Conservation (phyloP, 129 eudicot genomes). For the Arctium lappa region DNA sequence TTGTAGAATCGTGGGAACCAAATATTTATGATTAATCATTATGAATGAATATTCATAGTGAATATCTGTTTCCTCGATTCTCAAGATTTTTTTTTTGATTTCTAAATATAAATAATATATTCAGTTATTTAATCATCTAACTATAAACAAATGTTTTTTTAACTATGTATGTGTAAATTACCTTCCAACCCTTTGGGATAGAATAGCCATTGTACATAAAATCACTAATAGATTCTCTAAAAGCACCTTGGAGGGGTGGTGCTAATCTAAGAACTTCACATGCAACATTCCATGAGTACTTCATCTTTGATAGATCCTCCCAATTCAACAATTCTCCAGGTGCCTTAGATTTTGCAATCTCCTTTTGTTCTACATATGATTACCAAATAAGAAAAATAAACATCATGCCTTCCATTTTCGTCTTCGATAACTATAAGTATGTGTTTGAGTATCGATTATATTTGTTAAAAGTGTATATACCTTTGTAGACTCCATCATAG, state of each 20-base stretch:
- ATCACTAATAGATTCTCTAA: constrained; percentile 66
- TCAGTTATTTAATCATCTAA: neutral
- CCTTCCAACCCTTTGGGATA: constrained; percentile 95
- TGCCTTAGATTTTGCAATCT: constrained; percentile 57
- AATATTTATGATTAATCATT: neutral
- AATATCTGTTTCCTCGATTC: neutral
- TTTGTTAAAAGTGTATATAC: constrained; percentile 22
- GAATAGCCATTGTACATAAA: constrained; percentile 67
- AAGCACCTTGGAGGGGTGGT: constrained; percentile 83
- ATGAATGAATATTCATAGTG: neutral
- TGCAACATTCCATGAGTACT: constrained; percentile 88
- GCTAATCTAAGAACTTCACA: constrained; percentile 92
- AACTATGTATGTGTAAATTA: constrained; percentile 10
- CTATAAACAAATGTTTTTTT: neutral
- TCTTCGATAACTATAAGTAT: neutral
- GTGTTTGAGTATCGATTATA: neutral
- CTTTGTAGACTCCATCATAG: constrained; percentile 70
- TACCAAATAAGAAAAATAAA: neutral
- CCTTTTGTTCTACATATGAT: constrained; percentile 66
- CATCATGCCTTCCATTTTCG: neutral
- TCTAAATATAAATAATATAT: too few relatives aligned
- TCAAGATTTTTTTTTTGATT: too few relatives aligned
- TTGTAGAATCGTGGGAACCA: neutral
- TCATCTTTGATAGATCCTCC: constrained; percentile 84
- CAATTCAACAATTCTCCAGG: constrained; percentile 68